These are phyloP conservation scores for Rhodotorula taiwanensis DNA, from an alignment of 768 basidiomycete species.

Conservation along the genomic window DNA sequence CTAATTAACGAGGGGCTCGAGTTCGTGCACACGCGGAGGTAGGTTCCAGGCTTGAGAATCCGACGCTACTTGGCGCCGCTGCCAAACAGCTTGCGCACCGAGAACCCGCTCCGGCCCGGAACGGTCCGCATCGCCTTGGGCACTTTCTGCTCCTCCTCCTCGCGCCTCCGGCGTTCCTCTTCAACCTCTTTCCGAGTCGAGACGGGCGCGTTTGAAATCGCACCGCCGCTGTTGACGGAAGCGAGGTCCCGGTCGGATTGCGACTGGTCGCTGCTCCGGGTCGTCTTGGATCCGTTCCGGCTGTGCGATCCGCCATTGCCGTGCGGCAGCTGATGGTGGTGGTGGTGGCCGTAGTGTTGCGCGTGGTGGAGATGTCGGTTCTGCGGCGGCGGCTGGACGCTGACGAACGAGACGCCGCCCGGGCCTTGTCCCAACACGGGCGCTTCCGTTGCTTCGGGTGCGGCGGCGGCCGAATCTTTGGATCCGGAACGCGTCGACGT, in stretches of 20 bases:
- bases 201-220: not conserved
- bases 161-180: conserved; percentile 11
- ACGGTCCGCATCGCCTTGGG: conserved; percentile 23
- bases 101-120: conserved; percentile 16
- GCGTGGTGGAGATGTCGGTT: not conserved
- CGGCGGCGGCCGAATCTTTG: no score
- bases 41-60: no score
- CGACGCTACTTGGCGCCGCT: not conserved
- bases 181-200: conserved; percentile 24
- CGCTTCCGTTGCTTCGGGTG: no score
- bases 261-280: not conserved
- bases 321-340: not conserved
- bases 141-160: conserved; percentile 13
- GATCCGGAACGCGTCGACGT: conserved; percentile 5
- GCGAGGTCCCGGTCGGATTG: conserved; percentile 15
- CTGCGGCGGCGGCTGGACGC: not conserved
- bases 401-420: conserved; percentile 30
- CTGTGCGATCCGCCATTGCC: not conserved
- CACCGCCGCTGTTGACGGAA: not conserved
- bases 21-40: no score
- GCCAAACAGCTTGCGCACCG: conserved; percentile 8
- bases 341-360: not conserved
- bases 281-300: not conserved
- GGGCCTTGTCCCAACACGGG: conserved; percentile 13
- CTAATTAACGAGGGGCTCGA: no score